Evolutionary conservation across 805 yeast genomes (phyloP), one percentile per base, ranked within the genome.

Genomic region (Candida quercuum): DNA sequence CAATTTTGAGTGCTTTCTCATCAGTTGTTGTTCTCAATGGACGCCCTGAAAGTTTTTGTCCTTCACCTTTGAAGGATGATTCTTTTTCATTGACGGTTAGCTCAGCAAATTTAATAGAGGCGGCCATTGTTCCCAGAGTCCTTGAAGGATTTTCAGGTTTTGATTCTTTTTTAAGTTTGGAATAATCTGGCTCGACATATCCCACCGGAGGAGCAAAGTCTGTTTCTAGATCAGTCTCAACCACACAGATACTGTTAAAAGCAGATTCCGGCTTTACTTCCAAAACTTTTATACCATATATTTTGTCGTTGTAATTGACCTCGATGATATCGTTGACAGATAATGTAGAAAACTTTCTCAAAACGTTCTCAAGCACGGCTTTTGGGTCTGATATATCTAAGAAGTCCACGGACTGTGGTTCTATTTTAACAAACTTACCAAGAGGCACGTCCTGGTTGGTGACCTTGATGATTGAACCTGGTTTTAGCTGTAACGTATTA

Each of bases 121-220:
- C 71, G 0, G 95, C 89, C 96, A 88, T 86, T 0, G 86, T 71
- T 1, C 86, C 91, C 7, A 74, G 64, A 2, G 72, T 70, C 1
- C 64, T 68, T 6, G 21, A 11, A 2, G 47, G 31, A 2, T 32
- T 28, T 17, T 36, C 33, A 2, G 71, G 69, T 5, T 66, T 70
- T 11, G 29, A 19, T 38, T 39, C 36, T 41, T 40, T 33, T 29
- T 40, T 40, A n/a, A 39, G 26, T 59, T 57, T 48, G 47, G 62
- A 21, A 59, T 75, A 76, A 45, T 85, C 88, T 2, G 96, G 96
- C 56, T 91, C 98, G 15, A 86, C 96, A 57, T 93, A 93, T 0
- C 99, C 99, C 5, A 91, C 96, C 0, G 99, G 99, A 3, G 99
- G 96, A 2, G 97, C 98, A 66, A 93, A 93, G 56, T 93, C 99